These are phyloP conservation scores for Dipodascus albidus DNA, from an alignment of 805 yeast species.

Conservation along the genomic window DNA sequence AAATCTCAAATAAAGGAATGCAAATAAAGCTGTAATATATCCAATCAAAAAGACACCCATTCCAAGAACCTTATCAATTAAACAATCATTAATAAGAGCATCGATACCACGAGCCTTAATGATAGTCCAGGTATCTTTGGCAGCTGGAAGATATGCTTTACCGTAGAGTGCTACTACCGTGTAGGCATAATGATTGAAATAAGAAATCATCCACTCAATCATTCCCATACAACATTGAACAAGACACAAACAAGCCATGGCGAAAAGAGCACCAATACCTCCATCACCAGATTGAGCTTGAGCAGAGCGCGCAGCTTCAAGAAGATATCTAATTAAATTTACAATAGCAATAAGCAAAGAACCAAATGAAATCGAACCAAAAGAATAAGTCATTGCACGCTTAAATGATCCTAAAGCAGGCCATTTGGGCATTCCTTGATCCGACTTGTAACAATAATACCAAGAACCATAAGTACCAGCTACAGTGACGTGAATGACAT, in stretches of 20 bases:
- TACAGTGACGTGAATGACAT: slow-evolving; percentile 68
- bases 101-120: slow-evolving; percentile 71
- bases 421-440: slow-evolving; percentile 65
- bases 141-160: slow-evolving; percentile 58
- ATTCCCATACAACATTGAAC: slow-evolving; percentile 41
- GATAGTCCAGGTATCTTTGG: slow-evolving; percentile 73
- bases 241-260: slow-evolving; percentile 13
- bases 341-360: slow-evolving; percentile 60
- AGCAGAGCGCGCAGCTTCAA: slow-evolving; percentile 41
- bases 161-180: slow-evolving; percentile 84
- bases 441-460: slow-evolving; percentile 71
- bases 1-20: slow-evolving; percentile 53
- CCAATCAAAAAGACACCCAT: slow-evolving; percentile 66
- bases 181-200: slow-evolving; percentile 86
- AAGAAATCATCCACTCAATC: slow-evolving; percentile 68
- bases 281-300: slow-evolving; percentile 40
- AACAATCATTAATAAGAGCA: slow-evolving; percentile 73
- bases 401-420: slow-evolving; percentile 75
- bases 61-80: slow-evolving; percentile 68
- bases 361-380: slow-evolving; percentile 86
- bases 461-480: slow-evolving; percentile 84
- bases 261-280: slow-evolving; percentile 43
- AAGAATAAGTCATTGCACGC: slow-evolving; percentile 73
- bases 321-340: slow-evolving; percentile 49
- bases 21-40: slow-evolving; percentile 49